Evolutionary conservation across 495 filamentous ascomycete species (phyloP), one percentile per base, ranked within the genome.

Genomic region (Trichoderma erinaceum): DNA sequence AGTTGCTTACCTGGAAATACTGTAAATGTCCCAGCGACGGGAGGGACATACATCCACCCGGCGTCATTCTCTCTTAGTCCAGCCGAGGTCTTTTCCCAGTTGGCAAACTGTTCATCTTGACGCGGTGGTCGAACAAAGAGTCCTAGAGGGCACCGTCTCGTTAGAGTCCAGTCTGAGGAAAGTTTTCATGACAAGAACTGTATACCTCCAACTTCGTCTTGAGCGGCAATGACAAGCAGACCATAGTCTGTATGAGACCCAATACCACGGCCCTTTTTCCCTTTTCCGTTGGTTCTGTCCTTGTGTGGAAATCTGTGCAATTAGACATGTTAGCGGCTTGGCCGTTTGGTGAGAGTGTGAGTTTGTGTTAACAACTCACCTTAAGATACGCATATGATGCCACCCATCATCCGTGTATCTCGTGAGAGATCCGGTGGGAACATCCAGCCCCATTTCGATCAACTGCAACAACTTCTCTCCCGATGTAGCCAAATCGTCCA

Each of bases 241-340:
- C 80, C 80, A 32, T 81, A 82, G 52, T 82, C 80, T 13, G 80
- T 82, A 69, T 82, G 80, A 6, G 78, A 79, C 43, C 80, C 80
- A 65, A 82, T 82, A 18, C 80, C 80, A 18, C 80, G 76, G 5
- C 80, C 79, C 43, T 73, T 70, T 71, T 79, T 77, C 18, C 79
- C 78, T 64, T 79, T 80, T 4, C 80, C 80, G 56, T 81, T 82
- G 43, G 80, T 79, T 5, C 69, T 73, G 56, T 78, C 72, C 2
- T 72, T 68, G 46, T 75, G 71, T 11, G 79, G 80, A 66, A 81
- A 82, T 18, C 79, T 77, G 67, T 32, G 5, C 4, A 23, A 25
- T 0, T 32, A 32, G 11, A 7, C 25, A 35, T 13, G 35, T 23
- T 61, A 13, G 13, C 13, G 56, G 13, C 56, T 61, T 35, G 11